Conservation (phyloP, 805 yeast species). For the Myxozyma melibiosi region DNA sequence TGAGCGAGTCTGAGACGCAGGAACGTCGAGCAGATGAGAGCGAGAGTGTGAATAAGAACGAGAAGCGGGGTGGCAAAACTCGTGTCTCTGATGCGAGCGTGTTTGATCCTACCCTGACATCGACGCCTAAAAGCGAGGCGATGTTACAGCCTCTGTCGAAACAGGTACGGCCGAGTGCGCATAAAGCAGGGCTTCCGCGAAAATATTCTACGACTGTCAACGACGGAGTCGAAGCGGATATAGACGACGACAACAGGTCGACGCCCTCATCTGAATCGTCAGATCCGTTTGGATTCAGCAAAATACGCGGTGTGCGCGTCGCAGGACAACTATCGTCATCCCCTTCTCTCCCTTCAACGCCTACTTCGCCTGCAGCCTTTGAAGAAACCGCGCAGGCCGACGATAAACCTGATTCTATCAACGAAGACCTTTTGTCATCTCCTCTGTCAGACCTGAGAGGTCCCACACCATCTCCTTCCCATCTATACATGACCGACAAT, state of each 20-base stretch:
- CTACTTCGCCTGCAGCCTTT: background rate
- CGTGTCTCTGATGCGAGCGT: no score
- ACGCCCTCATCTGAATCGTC: conserved; percentile 18
- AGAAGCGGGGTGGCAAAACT: background rate
- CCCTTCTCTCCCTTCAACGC: background rate
- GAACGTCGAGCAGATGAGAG: no score
- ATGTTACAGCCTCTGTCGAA: no score
- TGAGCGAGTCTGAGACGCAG: no score
- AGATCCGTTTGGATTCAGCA: conserved; percentile 26
- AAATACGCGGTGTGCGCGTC: conserved; percentile 20
- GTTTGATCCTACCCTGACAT: no score
- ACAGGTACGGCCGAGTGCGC: no score
- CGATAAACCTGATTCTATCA: background rate
- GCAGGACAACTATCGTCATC: background rate
- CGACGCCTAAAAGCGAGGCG: no score
- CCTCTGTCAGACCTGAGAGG: conserved; percentile 1
- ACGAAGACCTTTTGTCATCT: background rate
- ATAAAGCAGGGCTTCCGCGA: no score
- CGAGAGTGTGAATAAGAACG: background rate
- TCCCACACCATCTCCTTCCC: conserved; percentile 8
- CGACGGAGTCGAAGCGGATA: conserved; percentile 6
- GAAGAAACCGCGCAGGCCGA: background rate
- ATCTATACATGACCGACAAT: background rate
- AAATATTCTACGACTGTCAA: conserved; percentile 2
- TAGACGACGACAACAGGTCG: conserved; percentile 5